Base-by-base conservation (phyloP, 257 asterid genomes). In the Asclepias syriaca region DNA sequence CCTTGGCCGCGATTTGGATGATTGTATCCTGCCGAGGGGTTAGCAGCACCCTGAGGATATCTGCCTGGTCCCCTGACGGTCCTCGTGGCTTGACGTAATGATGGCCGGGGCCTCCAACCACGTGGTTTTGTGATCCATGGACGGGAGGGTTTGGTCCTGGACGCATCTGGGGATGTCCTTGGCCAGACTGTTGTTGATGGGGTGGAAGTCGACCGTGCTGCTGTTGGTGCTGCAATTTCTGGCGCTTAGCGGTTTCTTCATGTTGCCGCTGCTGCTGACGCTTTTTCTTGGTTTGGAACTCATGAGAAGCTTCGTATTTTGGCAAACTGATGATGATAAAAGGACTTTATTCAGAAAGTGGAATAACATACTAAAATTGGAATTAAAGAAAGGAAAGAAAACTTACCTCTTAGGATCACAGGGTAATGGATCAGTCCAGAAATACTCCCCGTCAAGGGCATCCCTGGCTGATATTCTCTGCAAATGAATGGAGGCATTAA, bases 281-380 rank as follows among this genome's bases (percentile, higher is more conserved):
- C 79, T 90, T 90, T 82, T 90, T 90, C 96, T 90, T 90, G 39
- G 97, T 90, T 75, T 90, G 97, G 84, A 88, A 90, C 81, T 90
- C 97, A n/a, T 90, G 97, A 18, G 97, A 90, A 67, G 97, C 49
- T 77, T 90, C 97, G 21, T 90, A 90, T 78, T 82, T 88, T 32
- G 97, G 97, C 86, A 90, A 81, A 77, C 97, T 90, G 87, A 72
- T 32, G 39, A 3, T 34, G 39, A 34, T 34, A 34, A 56, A 39
- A 60, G 8, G 54, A 72, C 14, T 72, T 29, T 39, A 69, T 34
- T 68, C 13, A 63, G 56, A 54, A 34, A 2, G 69, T 10, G 1
- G 43, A 50, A 22, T 40, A 2, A 53, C 61, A 37, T 45, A 29
- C 34, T 29, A 37, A 18, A 45, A 6, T 46, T 7, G 37, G 15